Base-by-base conservation (phyloP, 2,329 filamentous ascomycete genomes). In the Fusarium oxysporum region DNA sequence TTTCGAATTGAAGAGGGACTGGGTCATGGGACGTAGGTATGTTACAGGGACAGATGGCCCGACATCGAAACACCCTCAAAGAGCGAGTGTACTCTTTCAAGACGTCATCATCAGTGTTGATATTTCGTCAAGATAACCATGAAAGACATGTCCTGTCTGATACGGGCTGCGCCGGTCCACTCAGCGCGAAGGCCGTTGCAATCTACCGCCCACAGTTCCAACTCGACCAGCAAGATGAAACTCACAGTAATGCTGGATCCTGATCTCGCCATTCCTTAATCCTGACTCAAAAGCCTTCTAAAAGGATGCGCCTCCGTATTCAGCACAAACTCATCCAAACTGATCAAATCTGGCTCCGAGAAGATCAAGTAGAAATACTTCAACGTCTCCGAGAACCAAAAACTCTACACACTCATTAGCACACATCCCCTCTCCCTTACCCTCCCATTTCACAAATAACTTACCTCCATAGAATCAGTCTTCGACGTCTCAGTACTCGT, bases 321-420 rank as follows among this genome's bases (percentile, higher is more conserved):
- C 37, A 91, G 80, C 43, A 93, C 90, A 79, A 85, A 93, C 13
- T 92, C 87, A 79, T 94, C 92, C 77, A 94, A 80, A 76, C 86
- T 92, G 44, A 93, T 84, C 35, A 90, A 75, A n/a, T 87, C 85
- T 1, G 90, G 88, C 21, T 91, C 87, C 28, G 88, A 89, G 74
- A 93, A 94, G 33, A 93, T 87, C 55, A 94, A 79, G 73, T 92
- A 94, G 63, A 93, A 93, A 72, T 94, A 94, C 81, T 93, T 94
- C 66, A 94, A 81, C 21, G 92, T 94, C 83, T 94, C 92, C 0
- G 90, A 89, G 76, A 92, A 83, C 90, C 92, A 94, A 76, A 93
- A 93, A 68, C 88, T 92, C 83, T 93, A 87, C 11, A 11, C 10
- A 3, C 3, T 11, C 64, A 17, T 62, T 21, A 69, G 68, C 32